Evolutionary conservation across 495 filamentous ascomycete genomes (phyloP).

Genomic region (Aspergillus cavernicola): DNA sequence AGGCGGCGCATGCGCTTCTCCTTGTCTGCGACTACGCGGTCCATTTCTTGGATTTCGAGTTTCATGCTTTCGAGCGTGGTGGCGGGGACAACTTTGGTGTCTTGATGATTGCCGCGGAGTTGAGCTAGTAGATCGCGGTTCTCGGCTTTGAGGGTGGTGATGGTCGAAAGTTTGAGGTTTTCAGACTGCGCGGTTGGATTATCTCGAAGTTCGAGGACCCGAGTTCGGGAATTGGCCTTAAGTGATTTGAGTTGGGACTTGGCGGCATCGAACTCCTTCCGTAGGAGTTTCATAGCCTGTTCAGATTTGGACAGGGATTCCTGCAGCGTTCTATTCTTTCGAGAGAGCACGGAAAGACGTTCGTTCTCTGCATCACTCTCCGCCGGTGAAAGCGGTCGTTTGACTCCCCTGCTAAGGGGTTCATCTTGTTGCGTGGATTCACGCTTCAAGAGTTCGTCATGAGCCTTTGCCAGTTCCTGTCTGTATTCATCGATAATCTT

Average conservation of each 20-base stretch:
- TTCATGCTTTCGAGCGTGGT: slow-evolving; percentile 69
- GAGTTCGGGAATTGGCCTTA: slow-evolving; percentile 69
- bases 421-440: slow-evolving; percentile 44
- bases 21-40: slow-evolving; percentile 69
- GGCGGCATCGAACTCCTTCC: slow-evolving; percentile 70
- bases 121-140: slow-evolving; percentile 78
- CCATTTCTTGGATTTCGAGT: slow-evolving; percentile 67
- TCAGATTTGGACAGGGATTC: slow-evolving; percentile 66
- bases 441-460: slow-evolving; percentile 65
- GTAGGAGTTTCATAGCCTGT: slow-evolving; percentile 58
- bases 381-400: slow-evolving; percentile 53
- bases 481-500: slow-evolving; percentile 84
- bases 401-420: slow-evolving; percentile 32
- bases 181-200: slow-evolving; percentile 86
- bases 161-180: slow-evolving; percentile 73
- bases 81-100: slow-evolving; percentile 61
- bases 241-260: slow-evolving; percentile 68
- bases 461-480: slow-evolving; percentile 69
- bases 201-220: slow-evolving; percentile 78
- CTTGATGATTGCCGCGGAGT: slow-evolving; percentile 51
- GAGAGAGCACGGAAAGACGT: slow-evolving; percentile 73
- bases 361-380: slow-evolving; percentile 66
- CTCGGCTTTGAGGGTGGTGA: slow-evolving; percentile 72
- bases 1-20: slow-evolving; percentile 82
- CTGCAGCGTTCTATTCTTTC: slow-evolving; percentile 84